These are phyloP conservation scores for Trichoderma sp. DNA, from an alignment of 2,329 filamentous ascomycete species.

Conservation along the genomic window DNA sequence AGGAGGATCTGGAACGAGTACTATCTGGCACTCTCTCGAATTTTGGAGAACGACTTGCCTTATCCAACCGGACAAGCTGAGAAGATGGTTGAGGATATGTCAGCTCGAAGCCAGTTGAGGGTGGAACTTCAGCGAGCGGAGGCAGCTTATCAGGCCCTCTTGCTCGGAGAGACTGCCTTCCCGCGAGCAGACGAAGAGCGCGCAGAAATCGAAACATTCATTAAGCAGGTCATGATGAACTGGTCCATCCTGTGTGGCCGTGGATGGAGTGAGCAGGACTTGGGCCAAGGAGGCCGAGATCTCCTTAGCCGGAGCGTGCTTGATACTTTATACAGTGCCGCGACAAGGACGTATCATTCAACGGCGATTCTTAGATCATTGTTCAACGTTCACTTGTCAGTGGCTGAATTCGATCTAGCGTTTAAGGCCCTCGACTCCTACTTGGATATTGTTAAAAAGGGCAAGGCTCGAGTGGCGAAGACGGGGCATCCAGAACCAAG, in stretches of 20 bases:
- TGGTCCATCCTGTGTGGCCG: conserved; percentile 81
- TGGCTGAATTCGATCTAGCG: conserved; percentile 89
- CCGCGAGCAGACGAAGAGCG: conserved; percentile 80
- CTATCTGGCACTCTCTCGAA: conserved; percentile 73
- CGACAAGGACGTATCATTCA: conserved; percentile 93
- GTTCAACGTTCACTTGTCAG: conserved; percentile 80
- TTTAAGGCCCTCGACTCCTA: conserved; percentile 92
- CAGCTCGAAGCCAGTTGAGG: conserved; percentile 62
- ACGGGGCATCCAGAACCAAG: conserved; percentile 66
- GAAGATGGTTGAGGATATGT: conserved; percentile 46
- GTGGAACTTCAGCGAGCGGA: conserved; percentile 79
- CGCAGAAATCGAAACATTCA: conserved; percentile 77
- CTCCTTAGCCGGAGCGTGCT: conserved; percentile 73
- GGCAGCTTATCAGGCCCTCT: conserved; percentile 70
- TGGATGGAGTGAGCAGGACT: conserved; percentile 75
- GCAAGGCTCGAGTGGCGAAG: conserved; percentile 80
- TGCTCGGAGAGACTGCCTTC: conserved; percentile 78
- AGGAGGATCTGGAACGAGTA: conserved; percentile 81
- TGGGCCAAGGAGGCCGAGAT: conserved; percentile 78
- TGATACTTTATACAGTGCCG: conserved; percentile 84
- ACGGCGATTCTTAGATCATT: conserved; percentile 82
- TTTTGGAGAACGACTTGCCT: conserved; percentile 65
- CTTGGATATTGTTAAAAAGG: conserved; percentile 79
- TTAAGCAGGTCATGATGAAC: conserved; percentile 75
- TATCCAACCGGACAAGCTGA: conserved; percentile 52